A percentile compares a stretch with the other conserved stretches of the same genome.
phyloP scores from a whole-genome alignment of 2,329 filamentous ascomycete species.

The Colletotrichum sp. region DNA sequence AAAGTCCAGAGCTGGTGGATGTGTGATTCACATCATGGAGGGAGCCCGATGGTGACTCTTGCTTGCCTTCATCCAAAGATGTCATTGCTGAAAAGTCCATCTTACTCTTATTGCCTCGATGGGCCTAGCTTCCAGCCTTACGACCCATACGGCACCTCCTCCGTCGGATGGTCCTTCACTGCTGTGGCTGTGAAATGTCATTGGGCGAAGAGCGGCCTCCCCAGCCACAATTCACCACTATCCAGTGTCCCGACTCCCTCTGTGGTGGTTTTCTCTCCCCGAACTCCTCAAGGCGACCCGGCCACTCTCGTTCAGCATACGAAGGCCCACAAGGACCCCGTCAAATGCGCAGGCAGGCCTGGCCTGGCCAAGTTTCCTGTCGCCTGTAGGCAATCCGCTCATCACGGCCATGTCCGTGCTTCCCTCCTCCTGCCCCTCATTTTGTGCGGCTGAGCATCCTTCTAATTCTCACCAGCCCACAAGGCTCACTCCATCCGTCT shows the following conservation, averaged over 20 bases:
- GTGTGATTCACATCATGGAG: neutral
- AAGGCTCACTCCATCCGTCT: conserved; percentile 15
- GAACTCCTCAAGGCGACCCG: neutral
- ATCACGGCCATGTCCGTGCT: conserved; percentile 18
- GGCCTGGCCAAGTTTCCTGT: neutral
- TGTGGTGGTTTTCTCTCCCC: neutral
- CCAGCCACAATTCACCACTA: neutral
- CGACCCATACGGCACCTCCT: neutral
- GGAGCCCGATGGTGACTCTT: neutral
- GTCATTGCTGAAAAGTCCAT: neutral
- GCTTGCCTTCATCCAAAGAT: neutral
- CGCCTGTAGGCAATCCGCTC: neutral
- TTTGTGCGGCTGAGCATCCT: conserved; percentile 21
- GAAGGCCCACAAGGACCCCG: neutral
- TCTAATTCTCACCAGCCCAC: conserved; percentile 12
- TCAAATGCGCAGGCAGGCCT: neutral
- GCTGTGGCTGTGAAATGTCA: neutral
- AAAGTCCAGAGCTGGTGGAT: neutral
- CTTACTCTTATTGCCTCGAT: neutral
- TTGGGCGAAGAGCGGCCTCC: neutral
- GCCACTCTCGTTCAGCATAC: neutral
- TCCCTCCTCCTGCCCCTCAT: conserved; percentile 16
- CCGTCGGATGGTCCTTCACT: neutral
- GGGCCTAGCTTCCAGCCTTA: neutral
- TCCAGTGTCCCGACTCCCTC: neutral